These are phyloP conservation scores for Phylloporus rhodoxanthus DNA, from an alignment of 768 basidiomycete species.

Conservation along the genomic window DNA sequence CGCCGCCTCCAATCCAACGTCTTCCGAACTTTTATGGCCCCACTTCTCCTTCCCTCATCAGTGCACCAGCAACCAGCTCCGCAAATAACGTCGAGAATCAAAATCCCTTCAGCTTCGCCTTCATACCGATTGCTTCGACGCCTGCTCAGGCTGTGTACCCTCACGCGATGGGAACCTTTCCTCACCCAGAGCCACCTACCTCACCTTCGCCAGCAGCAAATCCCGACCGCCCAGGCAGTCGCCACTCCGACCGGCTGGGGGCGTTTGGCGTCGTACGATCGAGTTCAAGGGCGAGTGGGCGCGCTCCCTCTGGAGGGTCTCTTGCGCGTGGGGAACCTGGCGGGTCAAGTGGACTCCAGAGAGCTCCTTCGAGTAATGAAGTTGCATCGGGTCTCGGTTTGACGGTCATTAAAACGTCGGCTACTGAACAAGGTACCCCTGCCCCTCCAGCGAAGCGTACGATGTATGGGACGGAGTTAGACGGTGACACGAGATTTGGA, in stretches of 20 bases:
- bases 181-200: constrained; percentile 32
- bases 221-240: constrained; percentile 29
- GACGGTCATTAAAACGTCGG: constrained; percentile 34
- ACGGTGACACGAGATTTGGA: constrained; percentile 77
- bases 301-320: constrained; percentile 25
- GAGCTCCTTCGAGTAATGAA: constrained; percentile 40
- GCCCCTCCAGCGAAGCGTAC: constrained; percentile 54
- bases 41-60: constrained; percentile 36
- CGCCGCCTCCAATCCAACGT: constrained; percentile 46
- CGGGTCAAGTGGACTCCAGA: constrained; percentile 25
- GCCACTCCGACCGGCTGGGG: constrained; percentile 29
- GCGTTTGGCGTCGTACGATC: constrained; percentile 33
- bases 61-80: constrained; percentile 38
- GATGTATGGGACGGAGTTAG: constrained; percentile 81
- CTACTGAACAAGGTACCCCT: constrained; percentile 37
- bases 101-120: constrained; percentile 48
- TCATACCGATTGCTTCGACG: constrained; percentile 47
- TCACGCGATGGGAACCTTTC: constrained; percentile 33
- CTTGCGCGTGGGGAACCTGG: constrained; percentile 23
- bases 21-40: constrained; percentile 48
- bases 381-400: constrained; percentile 41
- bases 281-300: constrained; percentile 32
- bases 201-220: constrained; percentile 31
- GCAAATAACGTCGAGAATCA: constrained; percentile 50
- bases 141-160: constrained; percentile 40